Conservation (phyloP, 768 basidiomycete genomes). For the Rickenella mellea region DNA sequence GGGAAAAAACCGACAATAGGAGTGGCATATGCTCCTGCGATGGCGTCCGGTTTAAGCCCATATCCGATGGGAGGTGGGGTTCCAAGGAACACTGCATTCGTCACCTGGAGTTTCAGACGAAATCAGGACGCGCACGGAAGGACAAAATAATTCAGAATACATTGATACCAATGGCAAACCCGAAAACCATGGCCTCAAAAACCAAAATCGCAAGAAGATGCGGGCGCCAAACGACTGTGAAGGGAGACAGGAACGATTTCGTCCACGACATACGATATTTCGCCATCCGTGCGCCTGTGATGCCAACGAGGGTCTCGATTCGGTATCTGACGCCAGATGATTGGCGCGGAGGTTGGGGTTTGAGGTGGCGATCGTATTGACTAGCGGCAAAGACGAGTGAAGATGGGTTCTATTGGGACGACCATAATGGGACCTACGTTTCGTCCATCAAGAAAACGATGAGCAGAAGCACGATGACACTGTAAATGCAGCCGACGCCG, state of each 20-base stretch:
- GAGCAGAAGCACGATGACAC: conserved; percentile 41
- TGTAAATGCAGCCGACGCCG: conserved; percentile 54
- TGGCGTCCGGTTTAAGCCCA: conserved; percentile 38
- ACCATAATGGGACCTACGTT: conserved; percentile 38
- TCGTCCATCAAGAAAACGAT: conserved; percentile 57
- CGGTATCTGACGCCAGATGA: conserved; percentile 37
- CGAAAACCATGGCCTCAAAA: conserved; percentile 53
- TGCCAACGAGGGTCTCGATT: conserved; percentile 51
- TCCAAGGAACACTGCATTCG: conserved; percentile 57
- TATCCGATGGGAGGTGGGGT: conserved; percentile 40
- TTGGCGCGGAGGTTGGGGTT: conserved; percentile 36
- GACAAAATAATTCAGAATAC: conserved; percentile 23
- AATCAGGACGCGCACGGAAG: not conserved
- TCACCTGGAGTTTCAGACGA: no score
- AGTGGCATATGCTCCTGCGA: conserved; percentile 45
- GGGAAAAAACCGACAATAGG: conserved; percentile 38
- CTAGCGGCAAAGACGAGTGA: conserved; percentile 16
- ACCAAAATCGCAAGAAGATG: conserved; percentile 42
- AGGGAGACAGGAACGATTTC: conserved; percentile 31
- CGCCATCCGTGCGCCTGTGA: conserved; percentile 50
- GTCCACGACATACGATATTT: conserved; percentile 45
- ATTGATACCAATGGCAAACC: conserved; percentile 57
- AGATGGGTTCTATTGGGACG: not conserved
- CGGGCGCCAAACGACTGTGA: conserved; percentile 54
- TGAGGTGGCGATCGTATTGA: conserved; percentile 51